phyloP scores from a whole-genome alignment of 176 grass and related monocot genomes.

The Aegilops sharonensis region DNA sequence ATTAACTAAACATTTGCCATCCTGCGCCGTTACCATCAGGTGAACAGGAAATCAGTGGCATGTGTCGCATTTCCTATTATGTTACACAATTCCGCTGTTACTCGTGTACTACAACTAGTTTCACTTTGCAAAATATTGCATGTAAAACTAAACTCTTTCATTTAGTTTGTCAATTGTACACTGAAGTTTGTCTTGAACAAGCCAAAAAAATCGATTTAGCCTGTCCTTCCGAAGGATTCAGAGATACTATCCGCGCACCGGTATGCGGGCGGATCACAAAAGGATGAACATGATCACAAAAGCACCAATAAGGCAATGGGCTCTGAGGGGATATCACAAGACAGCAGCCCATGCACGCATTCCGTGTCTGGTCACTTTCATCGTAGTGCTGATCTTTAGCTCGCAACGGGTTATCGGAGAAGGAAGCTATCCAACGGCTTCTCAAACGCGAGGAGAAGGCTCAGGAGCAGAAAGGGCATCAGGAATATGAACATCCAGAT shows the following conservation, averaged over 20 bases:
- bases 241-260: not conserved
- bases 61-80: not conserved
- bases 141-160: not conserved
- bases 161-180: not conserved
- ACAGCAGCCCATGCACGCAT: not conserved
- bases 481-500: constrained; percentile 56
- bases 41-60: not conserved
- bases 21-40: too few species aligned
- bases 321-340: not conserved
- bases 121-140: not conserved
- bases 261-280: not conserved
- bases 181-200: not conserved
- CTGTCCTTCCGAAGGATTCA: not conserved
- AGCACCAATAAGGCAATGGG: not conserved
- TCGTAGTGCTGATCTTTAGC: not conserved
- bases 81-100: not conserved
- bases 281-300: not conserved
- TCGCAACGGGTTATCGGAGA: constrained; percentile 15
- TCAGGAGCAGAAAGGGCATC: constrained; percentile 52
- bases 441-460: constrained; percentile 48
- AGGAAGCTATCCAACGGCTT: constrained; percentile 44
- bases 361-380: not conserved
- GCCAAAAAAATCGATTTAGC: not conserved
- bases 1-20: not conserved
- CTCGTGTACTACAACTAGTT: not conserved